These are phyloP conservation scores for Auriculariales sp. DNA, from an alignment of 768 basidiomycete genomes.

Conservation along the genomic window DNA sequence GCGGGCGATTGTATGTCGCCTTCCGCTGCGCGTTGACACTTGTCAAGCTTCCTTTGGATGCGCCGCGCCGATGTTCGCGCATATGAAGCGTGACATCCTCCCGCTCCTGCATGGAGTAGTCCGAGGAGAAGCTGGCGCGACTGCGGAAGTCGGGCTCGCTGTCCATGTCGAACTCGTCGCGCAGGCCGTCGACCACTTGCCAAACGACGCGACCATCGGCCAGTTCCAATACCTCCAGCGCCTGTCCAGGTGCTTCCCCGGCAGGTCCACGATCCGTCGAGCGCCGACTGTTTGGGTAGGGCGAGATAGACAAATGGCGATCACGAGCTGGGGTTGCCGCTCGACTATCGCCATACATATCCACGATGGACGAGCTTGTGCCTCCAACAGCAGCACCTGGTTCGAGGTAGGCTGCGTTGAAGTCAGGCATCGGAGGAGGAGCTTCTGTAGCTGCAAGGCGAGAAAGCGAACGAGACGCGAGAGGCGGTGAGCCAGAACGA, in stretches of 20 bases:
- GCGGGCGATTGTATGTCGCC: conserved; percentile 32
- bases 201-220: conserved; percentile 84
- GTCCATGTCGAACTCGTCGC: conserved; percentile 46
- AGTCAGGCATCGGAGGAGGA: conserved; percentile 49
- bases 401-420: not conserved
- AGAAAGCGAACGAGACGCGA: conserved; percentile 45
- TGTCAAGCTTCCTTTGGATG: conserved; percentile 44
- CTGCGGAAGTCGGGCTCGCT: conserved; percentile 38
- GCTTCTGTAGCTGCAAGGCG: conserved; percentile 53
- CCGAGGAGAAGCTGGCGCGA: conserved; percentile 61
- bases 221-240: conserved; percentile 65
- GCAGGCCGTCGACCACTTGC: conserved; percentile 72
- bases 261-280: not conserved
- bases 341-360: not conserved
- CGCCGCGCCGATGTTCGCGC: conserved; percentile 56
- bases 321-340: not conserved
- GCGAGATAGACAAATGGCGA: not conserved
- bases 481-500: conserved; percentile 75
- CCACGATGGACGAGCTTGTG: not conserved
- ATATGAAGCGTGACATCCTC: conserved; percentile 55
- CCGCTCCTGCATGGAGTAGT: conserved; percentile 40
- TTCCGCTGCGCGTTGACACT: not conserved
- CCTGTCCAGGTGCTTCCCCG: conserved; percentile 32
- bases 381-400: not conserved
- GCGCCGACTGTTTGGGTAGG: not conserved